These are phyloP conservation scores for Leucocoprinus sp. DNA, from an alignment of 768 basidiomycete species.

Conservation along the genomic window DNA sequence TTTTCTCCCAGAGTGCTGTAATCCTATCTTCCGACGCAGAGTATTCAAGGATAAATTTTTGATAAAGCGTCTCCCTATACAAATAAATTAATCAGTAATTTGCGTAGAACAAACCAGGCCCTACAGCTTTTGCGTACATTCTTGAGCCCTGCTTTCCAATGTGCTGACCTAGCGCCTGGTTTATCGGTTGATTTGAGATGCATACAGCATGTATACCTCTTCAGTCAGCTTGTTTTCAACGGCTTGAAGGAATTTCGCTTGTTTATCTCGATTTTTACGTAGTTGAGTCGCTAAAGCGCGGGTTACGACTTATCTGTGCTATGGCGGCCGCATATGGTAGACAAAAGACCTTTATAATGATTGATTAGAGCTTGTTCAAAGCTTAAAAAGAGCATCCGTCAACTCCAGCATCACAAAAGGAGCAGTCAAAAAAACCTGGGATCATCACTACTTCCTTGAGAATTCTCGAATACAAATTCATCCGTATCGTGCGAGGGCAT, in stretches of 20 bases:
- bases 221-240: slow-evolving; percentile 3
- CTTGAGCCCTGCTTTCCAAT: background rate
- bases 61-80: slow-evolving; percentile 1
- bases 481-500: slow-evolving; percentile 3
- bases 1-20: slow-evolving; percentile 1
- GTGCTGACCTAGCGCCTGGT: background rate
- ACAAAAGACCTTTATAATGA: slow-evolving; percentile 1
- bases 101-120: background rate
- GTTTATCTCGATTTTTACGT: slow-evolving; percentile 5
- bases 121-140: slow-evolving; percentile 6
- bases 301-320: background rate
- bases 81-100: background rate
- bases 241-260: slow-evolving; percentile 1
- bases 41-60: slow-evolving; percentile 6
- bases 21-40: slow-evolving; percentile 5
- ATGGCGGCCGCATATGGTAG: background rate
- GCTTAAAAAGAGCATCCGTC: background rate
- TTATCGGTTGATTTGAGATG: background rate
- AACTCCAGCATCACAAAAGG: background rate
- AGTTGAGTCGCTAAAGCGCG: background rate
- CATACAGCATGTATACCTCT: background rate
- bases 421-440: slow-evolving; percentile 1
- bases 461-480: slow-evolving; percentile 5
- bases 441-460: slow-evolving; percentile 1
- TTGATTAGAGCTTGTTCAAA: slow-evolving; percentile 8